Percentiles rank a stretch among this genome's conserved stretches.
Evolutionary conservation across 768 basidiomycete genomes (phyloP).

Genomic region (Cyathus striatus): DNA sequence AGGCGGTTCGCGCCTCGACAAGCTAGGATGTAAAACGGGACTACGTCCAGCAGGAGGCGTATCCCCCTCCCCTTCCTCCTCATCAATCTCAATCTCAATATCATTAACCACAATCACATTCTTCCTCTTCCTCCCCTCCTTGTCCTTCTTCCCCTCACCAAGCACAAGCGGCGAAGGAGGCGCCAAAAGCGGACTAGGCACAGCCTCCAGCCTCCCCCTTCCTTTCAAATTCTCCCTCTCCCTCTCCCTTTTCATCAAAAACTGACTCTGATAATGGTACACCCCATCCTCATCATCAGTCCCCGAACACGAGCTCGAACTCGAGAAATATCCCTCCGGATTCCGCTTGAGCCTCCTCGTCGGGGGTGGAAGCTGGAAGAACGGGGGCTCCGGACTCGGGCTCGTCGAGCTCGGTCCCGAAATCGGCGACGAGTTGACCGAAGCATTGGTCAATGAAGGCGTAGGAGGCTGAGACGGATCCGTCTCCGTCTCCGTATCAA

Average conservation of each 20-base stretch:
- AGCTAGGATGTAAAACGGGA: background rate
- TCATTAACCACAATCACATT: constrained; percentile 34
- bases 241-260: background rate
- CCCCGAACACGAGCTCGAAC: too few relatives aligned
- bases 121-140: constrained; percentile 13
- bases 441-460: constrained; percentile 29
- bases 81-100: constrained; percentile 28
- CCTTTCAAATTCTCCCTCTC: background rate
- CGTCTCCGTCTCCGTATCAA: constrained; percentile 6
- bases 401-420: background rate
- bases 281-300: constrained; percentile 1
- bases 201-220: background rate
- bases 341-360: background rate
- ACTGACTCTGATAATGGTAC: background rate
- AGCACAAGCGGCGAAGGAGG: background rate
- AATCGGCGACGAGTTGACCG: constrained; percentile 21
- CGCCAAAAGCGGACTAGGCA: background rate
- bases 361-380: constrained; percentile 20
- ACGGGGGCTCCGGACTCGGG: constrained; percentile 16
- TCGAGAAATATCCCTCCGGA: constrained; percentile 1
- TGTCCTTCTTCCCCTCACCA: constrained; percentile 1
- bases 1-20: background rate
- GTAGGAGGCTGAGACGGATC: constrained; percentile 27
- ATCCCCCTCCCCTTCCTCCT: constrained; percentile 8
- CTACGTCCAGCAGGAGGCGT: too few relatives aligned